Base-by-base conservation (phyloP, 2,329 filamentous ascomycete species). In the Xylariaceae sp. region DNA sequence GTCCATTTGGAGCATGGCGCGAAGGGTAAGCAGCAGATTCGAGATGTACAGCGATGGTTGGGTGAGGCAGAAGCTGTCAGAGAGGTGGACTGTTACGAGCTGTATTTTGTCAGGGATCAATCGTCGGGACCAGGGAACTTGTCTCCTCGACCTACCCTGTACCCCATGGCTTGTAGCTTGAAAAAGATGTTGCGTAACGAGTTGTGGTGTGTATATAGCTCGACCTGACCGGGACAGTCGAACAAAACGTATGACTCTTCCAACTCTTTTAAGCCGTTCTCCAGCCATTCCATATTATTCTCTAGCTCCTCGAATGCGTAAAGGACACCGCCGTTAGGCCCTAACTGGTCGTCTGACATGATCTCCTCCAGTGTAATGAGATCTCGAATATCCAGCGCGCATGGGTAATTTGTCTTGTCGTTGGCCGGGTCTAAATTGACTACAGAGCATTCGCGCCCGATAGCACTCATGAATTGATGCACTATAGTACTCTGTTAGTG, bases 401-500 rank as follows among this genome's bases (percentile, higher is more conserved):
- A 89, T 16, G 85, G 83, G 64, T 97, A 98, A 47, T 81, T 87
- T 2, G 89, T 93, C 45, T 85, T 83, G 59, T 97, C 91, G 72
- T 98, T 98, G 41, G 93, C 93, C 19, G 93, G 93, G 67, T 98
- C 93, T 51, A 98, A 83, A 63, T 98, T 98, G 44, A 96, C 88
- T 29, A 97, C 83, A 13, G 89, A 94, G 71, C 89, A 95, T 65
- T 94, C 90, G 42, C 93, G 85, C 46, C 90, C 89, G 62, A 98
- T 95, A 49, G 93, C 91, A 51, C 85, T 85, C 76, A 97, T 85
- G 70, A 98, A 98, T 69, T 98, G 93, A 61, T 96, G 88, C 87
- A 98, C 81, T 84, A 44, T 9, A 19, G 22, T 11, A 6, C n/a
- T n/a, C n/a, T n/a, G n/a, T n/a, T n/a, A n/a, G n/a, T n/a, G n/a